Percentiles rank a stretch among this genome's conserved stretches.
These are phyloP conservation scores for Termitomyces sp. DNA, from an alignment of 768 basidiomycete genomes.

Conservation along the genomic window DNA sequence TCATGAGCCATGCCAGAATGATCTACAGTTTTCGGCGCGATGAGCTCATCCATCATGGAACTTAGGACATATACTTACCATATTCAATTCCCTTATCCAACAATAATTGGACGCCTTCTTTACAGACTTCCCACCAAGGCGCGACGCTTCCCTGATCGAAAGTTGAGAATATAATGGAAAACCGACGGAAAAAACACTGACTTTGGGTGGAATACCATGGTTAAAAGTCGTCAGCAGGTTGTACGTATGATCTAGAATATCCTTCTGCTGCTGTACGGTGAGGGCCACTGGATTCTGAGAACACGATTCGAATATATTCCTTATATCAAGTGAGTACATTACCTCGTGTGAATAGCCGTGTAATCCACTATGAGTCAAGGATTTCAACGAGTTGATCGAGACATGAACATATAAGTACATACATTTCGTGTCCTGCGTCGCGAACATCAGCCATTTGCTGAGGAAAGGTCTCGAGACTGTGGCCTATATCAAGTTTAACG, in stretches of 20 bases:
- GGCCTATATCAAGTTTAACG: slow-evolving; percentile 34
- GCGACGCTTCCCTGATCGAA: slow-evolving; percentile 51
- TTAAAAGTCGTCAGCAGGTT: slow-evolving; percentile 66
- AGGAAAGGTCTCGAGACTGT: slow-evolving; percentile 74
- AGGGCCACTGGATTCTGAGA: slow-evolving; percentile 55
- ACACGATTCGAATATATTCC: background rate
- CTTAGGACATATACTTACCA: slow-evolving; percentile 31
- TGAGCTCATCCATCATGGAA: background rate
- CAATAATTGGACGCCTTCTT: slow-evolving; percentile 59
- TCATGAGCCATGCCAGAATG: slow-evolving; percentile 14
- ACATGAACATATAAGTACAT: slow-evolving; percentile 8
- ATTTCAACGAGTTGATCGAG: background rate
- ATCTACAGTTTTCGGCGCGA: background rate
- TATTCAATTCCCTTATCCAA: slow-evolving; percentile 75
- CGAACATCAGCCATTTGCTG: slow-evolving; percentile 64
- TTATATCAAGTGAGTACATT: background rate
- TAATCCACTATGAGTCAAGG: slow-evolving; percentile 40
- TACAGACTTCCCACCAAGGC: slow-evolving; percentile 79
- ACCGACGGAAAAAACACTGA: background rate
- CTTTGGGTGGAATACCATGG: slow-evolving; percentile 50
- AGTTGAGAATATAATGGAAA: background rate
- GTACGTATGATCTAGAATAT: slow-evolving; percentile 64
- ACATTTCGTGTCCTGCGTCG: slow-evolving; percentile 75
- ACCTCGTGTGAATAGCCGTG: slow-evolving; percentile 75
- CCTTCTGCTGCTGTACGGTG: slow-evolving; percentile 63